Conservation (phyloP, 331 rosid species). For the Malus hybrid region DNA sequence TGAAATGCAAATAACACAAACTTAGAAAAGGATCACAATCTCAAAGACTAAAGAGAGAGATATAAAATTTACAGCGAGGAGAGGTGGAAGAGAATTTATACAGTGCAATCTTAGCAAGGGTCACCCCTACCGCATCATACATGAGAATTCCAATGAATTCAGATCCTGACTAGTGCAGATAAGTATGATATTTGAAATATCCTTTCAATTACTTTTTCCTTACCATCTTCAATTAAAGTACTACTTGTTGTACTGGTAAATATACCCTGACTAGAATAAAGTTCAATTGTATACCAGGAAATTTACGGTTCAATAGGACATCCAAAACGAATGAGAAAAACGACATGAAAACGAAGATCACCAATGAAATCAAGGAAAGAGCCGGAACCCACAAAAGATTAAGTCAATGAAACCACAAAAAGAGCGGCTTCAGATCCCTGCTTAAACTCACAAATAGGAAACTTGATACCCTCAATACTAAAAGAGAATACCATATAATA, state of each 20-base stretch:
- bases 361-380: not conserved
- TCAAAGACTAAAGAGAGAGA: not conserved
- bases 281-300: not conserved
- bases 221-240: not conserved
- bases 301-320: not conserved
- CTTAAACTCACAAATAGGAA: not conserved
- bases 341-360: not conserved
- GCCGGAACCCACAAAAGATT: not conserved
- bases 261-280: not conserved
- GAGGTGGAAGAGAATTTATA: not conserved
- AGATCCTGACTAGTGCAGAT: not conserved
- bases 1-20: not conserved
- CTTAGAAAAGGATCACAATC: not conserved
- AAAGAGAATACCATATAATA: not conserved
- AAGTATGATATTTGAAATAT: not conserved
- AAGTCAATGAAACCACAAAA: not conserved
- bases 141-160: not conserved
- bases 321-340: not conserved
- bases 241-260: not conserved
- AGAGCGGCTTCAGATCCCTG: not conserved
- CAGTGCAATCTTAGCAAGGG: not conserved
- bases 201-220: not conserved
- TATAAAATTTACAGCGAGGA: not conserved
- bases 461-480: not conserved
- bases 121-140: not conserved